Evolutionary conservation across 2,329 filamentous ascomycete genomes (phyloP), one percentile per base, ranked within the genome.

Genomic region (Fusarium odoratissimum): DNA sequence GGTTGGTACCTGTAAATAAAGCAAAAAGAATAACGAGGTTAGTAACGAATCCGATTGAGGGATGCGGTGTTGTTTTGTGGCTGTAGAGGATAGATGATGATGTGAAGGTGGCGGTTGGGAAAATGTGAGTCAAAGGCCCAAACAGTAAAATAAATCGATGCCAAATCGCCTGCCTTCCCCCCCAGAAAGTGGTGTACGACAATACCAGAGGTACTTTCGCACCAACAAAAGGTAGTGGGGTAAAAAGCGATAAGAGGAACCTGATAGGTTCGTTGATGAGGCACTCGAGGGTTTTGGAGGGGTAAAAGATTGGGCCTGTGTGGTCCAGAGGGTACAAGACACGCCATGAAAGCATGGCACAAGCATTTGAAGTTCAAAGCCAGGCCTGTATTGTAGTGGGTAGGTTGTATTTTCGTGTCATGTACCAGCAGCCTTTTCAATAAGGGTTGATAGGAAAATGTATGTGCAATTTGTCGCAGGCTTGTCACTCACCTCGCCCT

Each of bases 61-160:
- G 55, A 48, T 55, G 57, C 55, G 60, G 60, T 64, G 60, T 48
- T 57, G 52, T 23, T 69, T 54, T 45, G 21, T 31, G 59, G 45
- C 46, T 23, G 65, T 45, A 44, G 52, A 52, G 31, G 44, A 41
- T 38, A 25, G 35, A 64, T 69, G 64, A 52, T 59, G 67, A 60
- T 54, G 67, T 64, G 65, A 66, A 67, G 71, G 75, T 74, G 73
- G 68, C 74, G 74, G 76, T 67, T 64, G 48, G 64, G 75, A 77
- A 77, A 77, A 76, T 77, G 74, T 77, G 75, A 77, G 71, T 77
- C 75, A 77, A 73, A 61, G 64, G 62, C 64, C 55, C 63, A 61
- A 64, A 61, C 52, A 35, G 54, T 60, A 60, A 72, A 73, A 67
- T 71, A 71, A 69, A 67, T 60, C 42, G 41, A 74, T 57, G 73